Evolutionary conservation across 2,329 filamentous ascomycete species (phyloP).

Genomic region (Teratosphaeria destructans): DNA sequence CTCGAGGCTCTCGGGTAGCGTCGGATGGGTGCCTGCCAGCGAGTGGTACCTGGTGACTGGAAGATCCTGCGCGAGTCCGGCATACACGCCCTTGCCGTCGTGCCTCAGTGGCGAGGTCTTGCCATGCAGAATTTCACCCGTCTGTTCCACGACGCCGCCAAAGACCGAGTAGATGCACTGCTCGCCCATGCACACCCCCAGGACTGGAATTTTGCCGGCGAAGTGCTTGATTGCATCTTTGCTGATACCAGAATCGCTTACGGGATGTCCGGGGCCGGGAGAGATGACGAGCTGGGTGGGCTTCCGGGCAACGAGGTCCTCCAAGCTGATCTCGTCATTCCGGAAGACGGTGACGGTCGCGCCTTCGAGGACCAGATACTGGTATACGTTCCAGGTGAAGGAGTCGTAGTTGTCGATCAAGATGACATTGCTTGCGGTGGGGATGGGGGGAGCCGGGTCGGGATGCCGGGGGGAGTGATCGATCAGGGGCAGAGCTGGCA

Average conservation of each 20-base stretch:
- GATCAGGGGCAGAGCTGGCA: not conserved
- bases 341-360: conserved; percentile 76
- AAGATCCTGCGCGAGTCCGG: conserved; percentile 65
- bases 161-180: conserved; percentile 96
- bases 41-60: conserved; percentile 95
- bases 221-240: conserved; percentile 86
- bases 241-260: conserved; percentile 84
- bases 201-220: conserved; percentile 83
- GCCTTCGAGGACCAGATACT: conserved; percentile 93
- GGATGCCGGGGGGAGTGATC: conserved; percentile 87
- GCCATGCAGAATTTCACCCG: conserved; percentile 91
- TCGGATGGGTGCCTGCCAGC: conserved; percentile 80
- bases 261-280: conserved; percentile 86
- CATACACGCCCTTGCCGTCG: conserved; percentile 85
- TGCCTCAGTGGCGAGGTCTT: conserved; percentile 89
- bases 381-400: conserved; percentile 98
- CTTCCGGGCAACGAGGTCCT: conserved; percentile 70
- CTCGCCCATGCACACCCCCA: conserved; percentile 99
- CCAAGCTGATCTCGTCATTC: conserved; percentile 82
- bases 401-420: conserved; percentile 98
- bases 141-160: conserved; percentile 81
- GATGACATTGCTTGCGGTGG: conserved; percentile 79
- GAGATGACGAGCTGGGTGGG: conserved; percentile 93
- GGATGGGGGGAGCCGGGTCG: conserved; percentile 58
- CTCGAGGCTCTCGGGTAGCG: conserved; percentile 74